These are phyloP conservation scores for Hydnum rufescens DNA, from an alignment of 768 basidiomycete genomes.

Conservation along the genomic window DNA sequence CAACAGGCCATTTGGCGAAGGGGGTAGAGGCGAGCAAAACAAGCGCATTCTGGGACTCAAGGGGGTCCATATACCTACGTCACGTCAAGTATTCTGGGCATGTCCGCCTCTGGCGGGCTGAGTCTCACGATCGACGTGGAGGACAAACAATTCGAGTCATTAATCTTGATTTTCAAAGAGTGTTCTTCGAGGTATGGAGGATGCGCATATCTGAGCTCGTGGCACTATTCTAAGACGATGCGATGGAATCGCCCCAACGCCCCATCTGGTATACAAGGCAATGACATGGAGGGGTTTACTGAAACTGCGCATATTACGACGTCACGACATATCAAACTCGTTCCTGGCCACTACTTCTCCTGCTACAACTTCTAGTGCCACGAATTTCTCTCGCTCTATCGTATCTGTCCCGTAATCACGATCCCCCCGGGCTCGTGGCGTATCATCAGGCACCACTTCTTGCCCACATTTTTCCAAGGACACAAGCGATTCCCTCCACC, in stretches of 20 bases:
- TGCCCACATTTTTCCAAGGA: constrained; percentile 57
- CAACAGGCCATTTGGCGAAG: no score
- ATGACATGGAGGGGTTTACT: constrained; percentile 11
- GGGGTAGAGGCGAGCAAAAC: no score
- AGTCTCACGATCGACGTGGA: constrained; percentile 96
- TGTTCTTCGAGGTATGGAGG: constrained; percentile 78
- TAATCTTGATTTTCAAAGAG: constrained; percentile 91
- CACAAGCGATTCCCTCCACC: constrained; percentile 57
- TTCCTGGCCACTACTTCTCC: background rate
- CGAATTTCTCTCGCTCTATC: constrained; percentile 17
- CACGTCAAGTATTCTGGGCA: constrained; percentile 73
- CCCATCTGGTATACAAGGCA: constrained; percentile 1
- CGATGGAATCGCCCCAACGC: background rate
- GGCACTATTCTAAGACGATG: background rate
- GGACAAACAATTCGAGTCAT: constrained; percentile 80
- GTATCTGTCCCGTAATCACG: no score
- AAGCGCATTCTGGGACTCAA: constrained; percentile 76
- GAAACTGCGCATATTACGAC: no score
- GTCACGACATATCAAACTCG: background rate
- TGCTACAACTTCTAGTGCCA: background rate
- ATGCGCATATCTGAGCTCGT: constrained; percentile 65
- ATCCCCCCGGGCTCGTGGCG: no score
- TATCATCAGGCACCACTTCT: constrained; percentile 23
- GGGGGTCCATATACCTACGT: constrained; percentile 92
- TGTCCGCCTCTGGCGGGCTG: constrained; percentile 59